A percentile compares a stretch with the other conserved stretches of the same genome.
phyloP scores from a whole-genome alignment of 108 stramenopile species.

The Poteriospumella lacustris region DNA sequence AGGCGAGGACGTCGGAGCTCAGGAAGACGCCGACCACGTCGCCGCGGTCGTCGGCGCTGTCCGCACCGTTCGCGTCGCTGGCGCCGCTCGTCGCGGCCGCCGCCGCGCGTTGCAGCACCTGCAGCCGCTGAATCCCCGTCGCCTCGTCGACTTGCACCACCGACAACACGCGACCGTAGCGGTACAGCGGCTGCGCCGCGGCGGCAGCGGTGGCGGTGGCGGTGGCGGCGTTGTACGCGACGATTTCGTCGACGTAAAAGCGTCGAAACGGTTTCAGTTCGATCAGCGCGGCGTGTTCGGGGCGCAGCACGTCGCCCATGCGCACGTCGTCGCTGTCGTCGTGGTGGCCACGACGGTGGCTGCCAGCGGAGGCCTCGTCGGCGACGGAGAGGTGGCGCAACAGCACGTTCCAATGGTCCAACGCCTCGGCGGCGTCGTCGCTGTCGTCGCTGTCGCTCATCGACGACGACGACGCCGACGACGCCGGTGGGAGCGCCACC shows the following conservation, averaged over 20 bases:
- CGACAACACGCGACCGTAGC: too few species aligned
- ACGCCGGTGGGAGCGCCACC: not conserved
- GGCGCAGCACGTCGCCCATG: not conserved
- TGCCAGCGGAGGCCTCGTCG: not conserved
- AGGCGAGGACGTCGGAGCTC: too few species aligned
- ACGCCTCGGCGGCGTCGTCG: not conserved
- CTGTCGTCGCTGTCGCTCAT: too few species aligned
- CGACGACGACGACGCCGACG: not conserved
- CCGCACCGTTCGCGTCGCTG: too few species aligned
- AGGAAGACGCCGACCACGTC: not conserved
- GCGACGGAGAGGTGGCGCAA: not conserved
- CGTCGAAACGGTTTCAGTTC: constrained; percentile 17
- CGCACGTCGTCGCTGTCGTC: not conserved
- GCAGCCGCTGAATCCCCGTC: too few species aligned
- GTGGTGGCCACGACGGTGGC: too few species aligned
- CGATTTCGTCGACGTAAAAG: not conserved
- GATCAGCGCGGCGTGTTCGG: not conserved
- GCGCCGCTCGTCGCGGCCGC: not conserved
- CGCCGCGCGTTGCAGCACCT: too few species aligned
- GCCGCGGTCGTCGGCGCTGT: not conserved
- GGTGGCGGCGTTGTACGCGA: not conserved
- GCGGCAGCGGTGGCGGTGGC: not conserved
- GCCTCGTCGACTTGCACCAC: too few species aligned
- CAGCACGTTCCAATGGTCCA: not conserved
- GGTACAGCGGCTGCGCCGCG: too few species aligned